phyloP scores from a whole-genome alignment of 164 flowering plant genomes.

The Chloranthus sessilifolius region DNA sequence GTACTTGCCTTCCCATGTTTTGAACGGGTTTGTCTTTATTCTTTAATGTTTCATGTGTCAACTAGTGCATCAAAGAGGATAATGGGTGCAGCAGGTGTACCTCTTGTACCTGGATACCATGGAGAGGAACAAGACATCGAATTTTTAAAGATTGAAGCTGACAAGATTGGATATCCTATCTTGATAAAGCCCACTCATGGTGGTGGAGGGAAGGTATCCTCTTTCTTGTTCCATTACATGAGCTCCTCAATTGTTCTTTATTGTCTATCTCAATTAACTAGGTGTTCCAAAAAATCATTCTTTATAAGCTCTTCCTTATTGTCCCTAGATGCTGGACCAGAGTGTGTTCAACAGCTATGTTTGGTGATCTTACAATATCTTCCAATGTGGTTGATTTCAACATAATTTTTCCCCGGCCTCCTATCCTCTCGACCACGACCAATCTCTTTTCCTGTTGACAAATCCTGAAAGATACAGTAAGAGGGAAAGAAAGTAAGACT shows the following conservation, averaged over 20 bases:
- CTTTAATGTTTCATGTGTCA: constrained; percentile 9
- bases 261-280: no score
- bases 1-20: no score
- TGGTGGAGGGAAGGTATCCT: constrained; percentile 95
- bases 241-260: not conserved
- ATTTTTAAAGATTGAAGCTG: constrained; percentile 80
- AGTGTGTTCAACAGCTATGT: no score
- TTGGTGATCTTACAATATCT: no score
- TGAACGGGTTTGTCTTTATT: not conserved
- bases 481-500: no score
- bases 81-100: constrained; percentile 99
- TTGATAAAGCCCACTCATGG: constrained; percentile 99
- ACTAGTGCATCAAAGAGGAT: constrained; percentile 98
- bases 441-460: no score
- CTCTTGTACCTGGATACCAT: constrained; percentile 99
- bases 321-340: not conserved
- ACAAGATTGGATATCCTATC: constrained; percentile 89
- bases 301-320: no score
- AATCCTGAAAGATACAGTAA: no score
- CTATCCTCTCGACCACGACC: no score
- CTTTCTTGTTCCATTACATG: not conserved
- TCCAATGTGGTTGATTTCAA: no score
- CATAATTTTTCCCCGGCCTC: no score
- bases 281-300: no score
- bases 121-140: constrained; percentile 88